These are phyloP conservation scores for Barnettozyma sucrosica DNA, from an alignment of 805 yeast genomes.

Conservation along the genomic window DNA sequence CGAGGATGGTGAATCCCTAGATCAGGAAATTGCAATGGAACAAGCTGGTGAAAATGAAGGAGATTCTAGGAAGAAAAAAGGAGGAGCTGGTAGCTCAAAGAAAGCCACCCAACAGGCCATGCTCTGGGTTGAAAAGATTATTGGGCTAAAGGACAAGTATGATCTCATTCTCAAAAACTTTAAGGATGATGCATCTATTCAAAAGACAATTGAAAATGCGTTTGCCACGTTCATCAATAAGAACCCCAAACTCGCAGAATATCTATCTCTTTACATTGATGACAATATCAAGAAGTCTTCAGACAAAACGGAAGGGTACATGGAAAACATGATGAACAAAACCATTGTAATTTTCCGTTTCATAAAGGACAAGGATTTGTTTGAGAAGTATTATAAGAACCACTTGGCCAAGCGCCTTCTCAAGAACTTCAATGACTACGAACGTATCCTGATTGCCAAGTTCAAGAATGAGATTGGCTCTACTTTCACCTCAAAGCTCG, in stretches of 20 bases:
- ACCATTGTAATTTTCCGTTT: conserved; percentile 60
- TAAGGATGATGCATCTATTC: conserved; percentile 41
- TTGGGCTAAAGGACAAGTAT: conserved; percentile 46
- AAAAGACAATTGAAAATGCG: conserved; percentile 52
- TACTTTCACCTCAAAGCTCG: conserved; percentile 70
- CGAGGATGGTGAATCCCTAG: conserved; percentile 35
- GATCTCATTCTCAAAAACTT: conserved; percentile 41
- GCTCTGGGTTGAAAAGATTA: conserved; percentile 58
- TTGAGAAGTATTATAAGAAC: conserved; percentile 78
- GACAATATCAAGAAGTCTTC: conserved; percentile 47
- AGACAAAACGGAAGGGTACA: conserved; percentile 40
- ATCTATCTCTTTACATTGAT: conserved; percentile 52
- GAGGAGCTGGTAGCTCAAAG: conserved; percentile 17
- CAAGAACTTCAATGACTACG: conserved; percentile 53
- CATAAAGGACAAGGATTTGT: conserved; percentile 76
- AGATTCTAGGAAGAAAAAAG: conserved; percentile 8
- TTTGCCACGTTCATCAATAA: conserved; percentile 56
- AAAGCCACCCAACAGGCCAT: conserved; percentile 44
- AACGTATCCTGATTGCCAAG: conserved; percentile 59
- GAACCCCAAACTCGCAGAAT: conserved; percentile 45
- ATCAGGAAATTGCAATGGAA: conserved; percentile 13
- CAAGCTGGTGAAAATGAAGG: conserved; percentile 25
- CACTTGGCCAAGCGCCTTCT: conserved; percentile 79
- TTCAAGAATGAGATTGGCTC: conserved; percentile 75
- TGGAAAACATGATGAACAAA: conserved; percentile 41